Conservation (phyloP, 345 rosid genomes). For the Murraya paniculata region DNA sequence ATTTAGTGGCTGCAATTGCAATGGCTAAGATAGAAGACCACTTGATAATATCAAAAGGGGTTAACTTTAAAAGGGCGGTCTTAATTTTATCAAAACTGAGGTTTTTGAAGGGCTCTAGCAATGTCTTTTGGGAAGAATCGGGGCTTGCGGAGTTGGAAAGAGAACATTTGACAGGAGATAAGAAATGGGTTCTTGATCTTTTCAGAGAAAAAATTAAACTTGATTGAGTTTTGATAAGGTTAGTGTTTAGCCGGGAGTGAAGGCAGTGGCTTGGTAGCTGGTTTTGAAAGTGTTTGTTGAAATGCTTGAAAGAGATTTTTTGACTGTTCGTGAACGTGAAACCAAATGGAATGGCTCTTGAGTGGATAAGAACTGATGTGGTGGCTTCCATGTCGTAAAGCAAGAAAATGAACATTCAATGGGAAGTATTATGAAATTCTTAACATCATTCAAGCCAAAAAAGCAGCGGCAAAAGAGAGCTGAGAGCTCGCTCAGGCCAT, state of each 20-base stretch:
- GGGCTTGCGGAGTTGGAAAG: conserved; percentile 39
- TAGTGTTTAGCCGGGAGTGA: conserved; percentile 18
- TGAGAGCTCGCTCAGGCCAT: conserved; percentile 29
- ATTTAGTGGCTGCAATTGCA: conserved; percentile 54
- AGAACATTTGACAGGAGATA: conserved; percentile 45
- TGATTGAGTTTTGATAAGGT: conserved; percentile 18
- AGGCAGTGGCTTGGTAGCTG: conserved; percentile 8
- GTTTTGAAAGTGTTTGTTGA: conserved; percentile 52
- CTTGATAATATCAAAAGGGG: conserved; percentile 54
- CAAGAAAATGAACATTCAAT: background rate
- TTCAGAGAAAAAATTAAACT: conserved; percentile 19
- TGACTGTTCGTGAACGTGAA: conserved; percentile 5
- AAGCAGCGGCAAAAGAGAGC: background rate
- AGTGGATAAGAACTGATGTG: conserved; percentile 48
- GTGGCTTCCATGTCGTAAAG: conserved; percentile 51
- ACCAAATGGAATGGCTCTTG: conserved; percentile 33
- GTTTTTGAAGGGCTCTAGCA: conserved; percentile 38
- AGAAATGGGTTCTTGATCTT: conserved; percentile 27
- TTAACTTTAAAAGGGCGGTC: conserved; percentile 30
- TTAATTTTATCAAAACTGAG: conserved; percentile 46
- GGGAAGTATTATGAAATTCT: background rate
- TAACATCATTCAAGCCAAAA: background rate
- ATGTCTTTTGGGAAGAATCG: conserved; percentile 34
- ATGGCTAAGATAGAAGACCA: conserved; percentile 50
- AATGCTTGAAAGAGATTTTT: conserved; percentile 55